Evolutionary conservation across 2,329 filamentous ascomycete species (phyloP).

Genomic region (Talaromyces funiculosus): DNA sequence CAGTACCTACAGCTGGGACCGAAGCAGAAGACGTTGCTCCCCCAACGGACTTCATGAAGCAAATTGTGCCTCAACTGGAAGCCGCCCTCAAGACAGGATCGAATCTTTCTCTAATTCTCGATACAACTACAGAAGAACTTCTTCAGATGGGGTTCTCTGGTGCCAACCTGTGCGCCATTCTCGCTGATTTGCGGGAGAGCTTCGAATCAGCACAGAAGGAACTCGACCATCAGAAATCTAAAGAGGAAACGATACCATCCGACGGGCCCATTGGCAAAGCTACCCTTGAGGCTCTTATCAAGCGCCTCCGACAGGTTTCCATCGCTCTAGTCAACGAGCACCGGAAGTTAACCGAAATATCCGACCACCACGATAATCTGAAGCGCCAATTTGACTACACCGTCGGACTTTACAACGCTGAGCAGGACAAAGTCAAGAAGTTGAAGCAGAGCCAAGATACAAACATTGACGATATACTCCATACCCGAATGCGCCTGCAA

Average conservation of each 20-base stretch:
- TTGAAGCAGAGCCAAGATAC: constrained; percentile 37
- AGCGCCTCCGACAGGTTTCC: constrained; percentile 32
- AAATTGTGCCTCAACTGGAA: constrained; percentile 33
- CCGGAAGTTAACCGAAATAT: constrained; percentile 27
- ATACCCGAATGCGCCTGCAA: constrained; percentile 40
- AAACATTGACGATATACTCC: constrained; percentile 42
- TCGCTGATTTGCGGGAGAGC: constrained; percentile 32
- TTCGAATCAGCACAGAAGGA: constrained; percentile 41
- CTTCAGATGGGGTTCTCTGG: constrained; percentile 36
- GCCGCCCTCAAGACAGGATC: constrained; percentile 33
- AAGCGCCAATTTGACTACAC: constrained; percentile 41
- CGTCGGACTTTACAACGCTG: constrained; percentile 34
- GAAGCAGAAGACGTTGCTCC: constrained; percentile 25
- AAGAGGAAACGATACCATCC: constrained; percentile 34
- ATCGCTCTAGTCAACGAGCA: constrained; percentile 30
- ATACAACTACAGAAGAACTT: constrained; percentile 32
- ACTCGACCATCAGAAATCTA: constrained; percentile 40
- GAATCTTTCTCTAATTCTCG: constrained; percentile 32
- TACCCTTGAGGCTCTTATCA: constrained; percentile 37
- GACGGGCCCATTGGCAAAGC: constrained; percentile 35
- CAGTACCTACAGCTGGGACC: constrained; percentile 24
- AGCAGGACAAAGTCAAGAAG: constrained; percentile 30
- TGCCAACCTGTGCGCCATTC: constrained; percentile 24
- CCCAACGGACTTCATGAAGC: constrained; percentile 35
- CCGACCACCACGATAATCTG: constrained; percentile 36